Percentiles rank a stretch among this genome's conserved stretches.
phyloP scores from a whole-genome alignment of 1,139 yeast genomes.

The Barnettozyma hawaiiensis region DNA sequence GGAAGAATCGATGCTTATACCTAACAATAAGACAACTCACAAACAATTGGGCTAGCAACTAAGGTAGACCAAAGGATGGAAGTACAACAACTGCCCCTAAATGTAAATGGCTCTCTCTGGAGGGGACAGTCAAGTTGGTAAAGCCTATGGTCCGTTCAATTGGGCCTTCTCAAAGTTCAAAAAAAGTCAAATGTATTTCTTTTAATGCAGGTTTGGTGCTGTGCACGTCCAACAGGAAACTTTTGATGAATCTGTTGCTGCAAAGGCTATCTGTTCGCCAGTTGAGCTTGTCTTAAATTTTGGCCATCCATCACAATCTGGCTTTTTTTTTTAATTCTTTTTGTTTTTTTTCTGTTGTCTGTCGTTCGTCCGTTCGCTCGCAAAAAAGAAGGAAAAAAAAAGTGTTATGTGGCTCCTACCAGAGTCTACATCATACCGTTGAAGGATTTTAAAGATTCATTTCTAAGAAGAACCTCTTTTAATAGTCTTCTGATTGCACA shows the following conservation, averaged over 20 bases:
- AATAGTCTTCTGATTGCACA: background rate
- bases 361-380: too few relatives aligned
- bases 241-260: background rate
- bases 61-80: background rate
- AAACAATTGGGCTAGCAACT: background rate
- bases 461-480: too few relatives aligned
- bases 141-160: too few relatives aligned
- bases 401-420: slow-evolving; percentile 5
- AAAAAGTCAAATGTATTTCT: background rate
- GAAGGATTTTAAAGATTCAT: too few relatives aligned
- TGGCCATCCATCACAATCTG: background rate
- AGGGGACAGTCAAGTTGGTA: too few relatives aligned
- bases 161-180: background rate
- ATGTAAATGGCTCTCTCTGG: too few relatives aligned
- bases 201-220: background rate
- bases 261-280: background rate
- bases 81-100: background rate
- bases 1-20: background rate
- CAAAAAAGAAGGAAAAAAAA: background rate
- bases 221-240: background rate
- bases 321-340: slow-evolving; percentile 3
- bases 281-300: background rate
- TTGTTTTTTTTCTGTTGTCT: too few relatives aligned
- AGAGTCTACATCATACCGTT: background rate
- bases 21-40: too few relatives aligned